Conservation (phyloP, 352 stramenopile genomes). For the Phytophthora boehmeriae region DNA sequence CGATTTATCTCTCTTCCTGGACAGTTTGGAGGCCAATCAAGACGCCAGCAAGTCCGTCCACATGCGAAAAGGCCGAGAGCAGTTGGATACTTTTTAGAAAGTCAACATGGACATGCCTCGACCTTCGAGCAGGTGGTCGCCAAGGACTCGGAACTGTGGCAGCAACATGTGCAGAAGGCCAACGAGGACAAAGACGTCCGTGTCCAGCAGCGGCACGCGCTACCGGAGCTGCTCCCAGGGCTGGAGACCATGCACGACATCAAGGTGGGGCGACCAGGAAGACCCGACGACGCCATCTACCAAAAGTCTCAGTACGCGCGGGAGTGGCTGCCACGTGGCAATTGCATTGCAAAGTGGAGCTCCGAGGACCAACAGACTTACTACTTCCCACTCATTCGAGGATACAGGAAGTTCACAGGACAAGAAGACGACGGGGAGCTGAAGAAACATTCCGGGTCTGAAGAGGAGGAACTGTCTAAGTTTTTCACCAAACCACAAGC, state of each 20-base stretch:
- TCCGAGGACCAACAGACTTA: slow-evolving; percentile 10
- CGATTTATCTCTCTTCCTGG: slow-evolving; percentile 40
- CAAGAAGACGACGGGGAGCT: slow-evolving; percentile 81
- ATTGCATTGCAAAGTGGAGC: slow-evolving; percentile 70
- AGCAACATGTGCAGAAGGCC: slow-evolving; percentile 46
- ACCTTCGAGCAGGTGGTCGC: slow-evolving; percentile 44
- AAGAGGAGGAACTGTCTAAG: slow-evolving; percentile 60
- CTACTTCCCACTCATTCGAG: slow-evolving; percentile 67
- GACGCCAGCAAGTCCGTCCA: slow-evolving; percentile 37
- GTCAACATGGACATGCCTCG: slow-evolving; percentile 31
- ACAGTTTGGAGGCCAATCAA: slow-evolving; percentile 31
- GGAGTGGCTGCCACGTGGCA: slow-evolving; percentile 71
- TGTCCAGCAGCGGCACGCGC: slow-evolving; percentile 46
- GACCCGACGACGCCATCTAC: slow-evolving; percentile 78
- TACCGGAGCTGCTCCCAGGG: slow-evolving; percentile 41
- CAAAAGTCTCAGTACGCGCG: slow-evolving; percentile 65
- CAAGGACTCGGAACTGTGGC: slow-evolving; percentile 48
- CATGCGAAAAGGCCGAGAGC: slow-evolving; percentile 49
- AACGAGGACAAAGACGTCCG: slow-evolving; percentile 37
- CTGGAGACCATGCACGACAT: slow-evolving; percentile 55
- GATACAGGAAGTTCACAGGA: slow-evolving; percentile 83
- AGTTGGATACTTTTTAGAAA: slow-evolving; percentile 60
- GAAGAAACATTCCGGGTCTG: slow-evolving; percentile 20
- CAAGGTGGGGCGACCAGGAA: slow-evolving; percentile 64
- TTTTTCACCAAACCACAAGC: slow-evolving; percentile 75